These are phyloP conservation scores for Mycena rosella DNA, from an alignment of 768 basidiomycete species.

Conservation along the genomic window DNA sequence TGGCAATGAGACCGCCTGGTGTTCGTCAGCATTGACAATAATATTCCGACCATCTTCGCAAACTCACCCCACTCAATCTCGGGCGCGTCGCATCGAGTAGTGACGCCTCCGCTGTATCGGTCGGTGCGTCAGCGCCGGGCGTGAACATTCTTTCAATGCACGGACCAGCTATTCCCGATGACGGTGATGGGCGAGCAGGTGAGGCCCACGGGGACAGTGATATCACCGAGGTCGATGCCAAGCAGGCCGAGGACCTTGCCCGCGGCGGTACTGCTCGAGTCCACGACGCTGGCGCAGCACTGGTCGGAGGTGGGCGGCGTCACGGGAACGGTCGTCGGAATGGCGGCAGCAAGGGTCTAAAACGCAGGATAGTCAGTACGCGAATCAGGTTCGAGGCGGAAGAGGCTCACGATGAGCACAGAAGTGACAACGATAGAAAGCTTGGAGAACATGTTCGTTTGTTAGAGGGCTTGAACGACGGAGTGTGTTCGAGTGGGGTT, in stretches of 20 bases:
- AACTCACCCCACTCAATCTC: slow-evolving; percentile 25
- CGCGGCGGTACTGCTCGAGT: slow-evolving; percentile 26
- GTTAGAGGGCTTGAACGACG: slow-evolving; percentile 21
- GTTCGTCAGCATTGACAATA: not conserved
- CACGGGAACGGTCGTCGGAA: slow-evolving; percentile 15
- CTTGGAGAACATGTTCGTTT: slow-evolving; percentile 29
- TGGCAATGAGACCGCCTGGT: slow-evolving; percentile 19
- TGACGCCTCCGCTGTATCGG: slow-evolving; percentile 1
- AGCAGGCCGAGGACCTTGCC: slow-evolving; percentile 2
- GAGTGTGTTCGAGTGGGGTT: slow-evolving; percentile 25
- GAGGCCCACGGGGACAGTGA: slow-evolving; percentile 29
- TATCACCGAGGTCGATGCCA: slow-evolving; percentile 24
- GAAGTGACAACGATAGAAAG: slow-evolving; percentile 12
- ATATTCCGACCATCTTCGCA: too few species aligned
- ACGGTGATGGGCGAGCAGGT: slow-evolving; percentile 34
- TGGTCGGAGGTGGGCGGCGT: slow-evolving; percentile 28
- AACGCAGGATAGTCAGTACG: not conserved
- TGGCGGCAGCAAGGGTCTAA: slow-evolving; percentile 36
- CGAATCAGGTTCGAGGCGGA: not conserved
- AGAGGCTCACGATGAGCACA: slow-evolving; percentile 10
- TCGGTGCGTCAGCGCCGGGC: not conserved
- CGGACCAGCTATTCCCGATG: slow-evolving; percentile 27
- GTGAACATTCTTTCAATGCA: not conserved
- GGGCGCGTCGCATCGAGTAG: slow-evolving; percentile 15
- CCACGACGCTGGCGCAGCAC: slow-evolving; percentile 32